phyloP scores from a whole-genome alignment of 306 rosid genomes.

The barrel medic (Medicago truncatula) region MtrunA17r5.0-ANR NC_053045.1:44172001-44172500 shows the following conservation, averaged over 20 bases:
- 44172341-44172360: neutral
- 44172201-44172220: neutral
- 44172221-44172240: constrained; percentile 15
- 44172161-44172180: constrained; percentile 21
- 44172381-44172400: constrained; percentile 35
- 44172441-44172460: constrained; percentile 46
- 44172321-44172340: constrained; percentile 9
- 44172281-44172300: constrained; percentile 41
- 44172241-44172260: neutral
- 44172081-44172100: too few relatives aligned
- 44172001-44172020: constrained; percentile 8
- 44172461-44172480: constrained; percentile 39
- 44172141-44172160: constrained; percentile 39
- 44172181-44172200: neutral
- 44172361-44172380: constrained; percentile 28
- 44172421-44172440: constrained; percentile 16
- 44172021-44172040: neutral
- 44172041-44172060: constrained; percentile 36
- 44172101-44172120: constrained; percentile 34
- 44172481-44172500: constrained; percentile 15
- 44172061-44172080: neutral
- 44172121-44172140: neutral
- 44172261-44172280: constrained; percentile 38
- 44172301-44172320: constrained; percentile 1
- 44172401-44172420: constrained; percentile 12